Evolutionary conservation across 345 rosid genomes (phyloP).

Genomic region (Populus davidiana): DNA sequence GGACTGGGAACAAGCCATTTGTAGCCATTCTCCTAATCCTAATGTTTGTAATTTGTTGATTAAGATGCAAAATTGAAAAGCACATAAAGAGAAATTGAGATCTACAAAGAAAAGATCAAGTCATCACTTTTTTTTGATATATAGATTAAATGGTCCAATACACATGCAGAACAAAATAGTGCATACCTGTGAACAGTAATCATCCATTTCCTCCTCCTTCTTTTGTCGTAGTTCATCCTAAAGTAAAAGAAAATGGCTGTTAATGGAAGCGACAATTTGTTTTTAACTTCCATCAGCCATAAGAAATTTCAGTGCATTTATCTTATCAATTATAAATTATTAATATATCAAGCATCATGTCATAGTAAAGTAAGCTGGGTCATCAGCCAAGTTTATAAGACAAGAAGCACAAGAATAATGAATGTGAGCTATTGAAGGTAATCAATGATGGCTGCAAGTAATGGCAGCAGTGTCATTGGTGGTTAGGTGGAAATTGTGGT

Average conservation of each 20-base stretch:
- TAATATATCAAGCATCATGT: neutral
- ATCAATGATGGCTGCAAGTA: neutral
- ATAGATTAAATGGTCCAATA: conserved; percentile 4
- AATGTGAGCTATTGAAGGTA: neutral
- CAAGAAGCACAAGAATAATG: neutral
- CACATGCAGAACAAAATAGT: conserved; percentile 3
- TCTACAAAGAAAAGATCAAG: neutral
- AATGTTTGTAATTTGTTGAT: neutral
- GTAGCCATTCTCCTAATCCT: neutral
- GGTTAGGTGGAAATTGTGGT: neutral
- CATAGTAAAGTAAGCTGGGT: neutral
- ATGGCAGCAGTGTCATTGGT: neutral
- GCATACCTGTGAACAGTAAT: conserved; percentile 90
- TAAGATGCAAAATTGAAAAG: neutral
- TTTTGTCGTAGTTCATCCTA: conserved; percentile 85
- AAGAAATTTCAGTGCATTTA: neutral
- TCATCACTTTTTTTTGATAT: neutral
- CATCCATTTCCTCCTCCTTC: conserved; percentile 93
- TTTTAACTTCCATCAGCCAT: neutral
- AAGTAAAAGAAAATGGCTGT: conserved; percentile 5
- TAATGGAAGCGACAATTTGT: neutral
- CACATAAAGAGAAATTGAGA: neutral
- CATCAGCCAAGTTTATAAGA: neutral
- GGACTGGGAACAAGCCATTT: neutral
- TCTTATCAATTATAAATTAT: neutral